Evolutionary conservation across 768 basidiomycete genomes (phyloP).

Genomic region (Trametes cinnabarina): DNA sequence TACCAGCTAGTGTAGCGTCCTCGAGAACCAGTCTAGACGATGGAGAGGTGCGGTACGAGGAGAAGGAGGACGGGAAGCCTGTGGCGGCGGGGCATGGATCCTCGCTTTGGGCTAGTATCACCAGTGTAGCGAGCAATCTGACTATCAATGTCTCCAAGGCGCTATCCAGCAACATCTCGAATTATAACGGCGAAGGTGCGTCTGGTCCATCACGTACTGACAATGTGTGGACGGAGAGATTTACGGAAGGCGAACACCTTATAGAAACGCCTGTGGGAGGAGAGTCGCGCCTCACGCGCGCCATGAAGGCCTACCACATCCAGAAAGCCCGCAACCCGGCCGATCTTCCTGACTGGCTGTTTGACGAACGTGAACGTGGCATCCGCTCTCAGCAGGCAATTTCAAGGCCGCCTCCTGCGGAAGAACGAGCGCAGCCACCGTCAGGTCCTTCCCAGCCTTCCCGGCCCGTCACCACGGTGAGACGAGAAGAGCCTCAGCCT

Average conservation of each 20-base stretch:
- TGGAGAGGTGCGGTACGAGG: conserved; percentile 1
- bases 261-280: conserved; percentile 51
- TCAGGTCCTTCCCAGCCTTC: conserved; percentile 19
- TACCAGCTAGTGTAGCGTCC: conserved; percentile 11
- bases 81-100: conserved; percentile 33
- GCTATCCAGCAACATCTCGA: conserved; percentile 45
- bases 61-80: conserved; percentile 8
- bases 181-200: conserved; percentile 46
- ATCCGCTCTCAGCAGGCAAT: conserved; percentile 14
- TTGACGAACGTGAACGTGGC: conserved; percentile 54
- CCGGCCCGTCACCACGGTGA: not conserved
- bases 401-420: conserved; percentile 9
- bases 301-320: conserved; percentile 68
- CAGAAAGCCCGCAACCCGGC: conserved; percentile 53
- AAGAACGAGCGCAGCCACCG: conserved; percentile 13
- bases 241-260: not conserved
- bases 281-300: conserved; percentile 59
- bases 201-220: not conserved
- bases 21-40: conserved; percentile 21
- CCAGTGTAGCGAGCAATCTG: conserved; percentile 50
- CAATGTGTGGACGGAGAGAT: not conserved
- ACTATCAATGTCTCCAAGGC: conserved; percentile 59
- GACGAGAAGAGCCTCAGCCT: not conserved
- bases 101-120: conserved; percentile 45
- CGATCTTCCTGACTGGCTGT: conserved; percentile 68